These are phyloP conservation scores for cucumber (Cucumis sativus) DNA, from an alignment of 306 rosid species.

Conservation along the genomic window Cucumber_9930_V3 NC_026655.2:23917001-23917500, in stretches of 20 bases:
- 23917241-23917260: conserved; percentile 29
- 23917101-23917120: background rate
- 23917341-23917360: conserved; percentile 70
- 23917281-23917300: conserved; percentile 57
- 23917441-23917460: background rate
- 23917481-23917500: conserved; percentile 8
- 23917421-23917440: background rate
- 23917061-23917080: background rate
- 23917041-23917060: background rate
- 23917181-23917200: background rate
- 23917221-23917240: conserved; percentile 3
- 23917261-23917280: conserved; percentile 86
- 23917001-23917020: conserved; percentile 71
- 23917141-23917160: background rate
- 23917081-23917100: background rate
- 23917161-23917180: background rate
- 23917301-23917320: conserved; percentile 82
- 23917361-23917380: conserved; percentile 2
- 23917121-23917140: background rate
- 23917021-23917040: conserved; percentile 27
- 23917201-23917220: background rate
- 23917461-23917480: background rate
- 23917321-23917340: conserved; percentile 87
- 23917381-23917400: background rate
- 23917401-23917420: background rate